phyloP scores from a whole-genome alignment of 2,329 filamentous ascomycete species.

The Dothistroma septosporum region DNA sequence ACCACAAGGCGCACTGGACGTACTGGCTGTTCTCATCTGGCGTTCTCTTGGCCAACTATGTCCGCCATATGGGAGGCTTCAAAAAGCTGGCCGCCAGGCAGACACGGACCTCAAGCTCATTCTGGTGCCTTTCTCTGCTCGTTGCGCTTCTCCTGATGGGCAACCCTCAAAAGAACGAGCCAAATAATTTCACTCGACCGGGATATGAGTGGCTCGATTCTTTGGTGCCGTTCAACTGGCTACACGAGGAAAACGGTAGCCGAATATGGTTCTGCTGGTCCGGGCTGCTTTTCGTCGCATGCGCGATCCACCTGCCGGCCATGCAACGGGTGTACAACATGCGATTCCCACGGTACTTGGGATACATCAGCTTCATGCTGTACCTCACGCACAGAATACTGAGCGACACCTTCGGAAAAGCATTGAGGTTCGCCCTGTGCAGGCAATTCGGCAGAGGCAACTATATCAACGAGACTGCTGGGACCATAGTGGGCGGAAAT shows the following conservation, averaged over 20 bases:
- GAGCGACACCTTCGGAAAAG: not conserved
- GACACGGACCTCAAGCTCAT: not conserved
- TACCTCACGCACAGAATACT: slow-evolving; percentile 20
- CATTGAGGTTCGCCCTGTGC: not conserved
- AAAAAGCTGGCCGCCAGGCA: slow-evolving; percentile 4
- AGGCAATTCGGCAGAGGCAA: not conserved
- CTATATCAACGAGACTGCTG: slow-evolving; percentile 5
- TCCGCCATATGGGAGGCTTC: slow-evolving; percentile 17
- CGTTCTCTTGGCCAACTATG: slow-evolving; percentile 17
- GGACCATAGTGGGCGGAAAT: not conserved
- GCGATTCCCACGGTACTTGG: slow-evolving; percentile 15
- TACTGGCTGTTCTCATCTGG: slow-evolving; percentile 20
- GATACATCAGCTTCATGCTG: slow-evolving; percentile 22
- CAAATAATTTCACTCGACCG: slow-evolving; percentile 5
- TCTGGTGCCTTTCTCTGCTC: slow-evolving; percentile 7
- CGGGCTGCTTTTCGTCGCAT: slow-evolving; percentile 18
- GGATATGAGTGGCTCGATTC: slow-evolving; percentile 16
- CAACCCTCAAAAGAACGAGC: not conserved
- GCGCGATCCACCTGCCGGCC: slow-evolving; percentile 13
- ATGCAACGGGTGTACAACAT: slow-evolving; percentile 12
- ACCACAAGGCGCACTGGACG: slow-evolving; percentile 13
- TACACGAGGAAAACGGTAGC: slow-evolving; percentile 8
- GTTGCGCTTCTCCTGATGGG: slow-evolving; percentile 9
- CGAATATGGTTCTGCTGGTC: slow-evolving; percentile 19
- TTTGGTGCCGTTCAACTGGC: slow-evolving; percentile 7